Conservation (phyloP, 768 basidiomycete genomes). For the Rhodosporidiobolus odoratus region DNA sequence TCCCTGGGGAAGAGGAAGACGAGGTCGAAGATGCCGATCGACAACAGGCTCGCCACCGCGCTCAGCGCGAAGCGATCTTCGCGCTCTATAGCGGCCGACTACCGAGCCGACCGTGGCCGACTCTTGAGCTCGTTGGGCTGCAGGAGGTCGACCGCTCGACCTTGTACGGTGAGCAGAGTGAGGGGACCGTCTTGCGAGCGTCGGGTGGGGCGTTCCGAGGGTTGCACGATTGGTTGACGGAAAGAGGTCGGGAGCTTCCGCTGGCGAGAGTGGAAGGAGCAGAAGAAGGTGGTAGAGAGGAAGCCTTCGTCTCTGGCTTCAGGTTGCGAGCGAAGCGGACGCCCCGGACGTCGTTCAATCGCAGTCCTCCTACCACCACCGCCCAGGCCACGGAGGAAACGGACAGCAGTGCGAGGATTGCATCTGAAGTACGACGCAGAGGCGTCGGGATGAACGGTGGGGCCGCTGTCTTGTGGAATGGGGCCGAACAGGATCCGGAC, state of each 20-base stretch:
- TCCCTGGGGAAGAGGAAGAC: neutral
- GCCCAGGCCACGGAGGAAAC: neutral
- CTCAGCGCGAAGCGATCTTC: constrained; percentile 10
- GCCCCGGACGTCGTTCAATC: neutral
- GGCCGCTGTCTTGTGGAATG: constrained; percentile 29
- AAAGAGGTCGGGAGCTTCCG: neutral
- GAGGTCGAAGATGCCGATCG: neutral
- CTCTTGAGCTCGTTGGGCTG: constrained; percentile 18
- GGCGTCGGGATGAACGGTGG: constrained; percentile 25
- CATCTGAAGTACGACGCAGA: neutral
- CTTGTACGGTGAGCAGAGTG: neutral
- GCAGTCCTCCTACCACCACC: neutral
- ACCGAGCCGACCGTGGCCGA: constrained; percentile 20
- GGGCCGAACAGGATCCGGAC: constrained; percentile 13
- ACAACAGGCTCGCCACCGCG: neutral
- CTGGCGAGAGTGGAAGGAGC: neutral
- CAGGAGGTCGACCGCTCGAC: neutral
- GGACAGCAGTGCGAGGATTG: neutral
- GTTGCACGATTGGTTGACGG: constrained; percentile 3
- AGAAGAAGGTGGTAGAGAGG: neutral
- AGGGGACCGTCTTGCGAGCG: neutral
- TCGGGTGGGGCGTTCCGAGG: constrained; percentile 21
- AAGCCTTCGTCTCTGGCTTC: constrained; percentile 21
- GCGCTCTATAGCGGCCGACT: constrained; percentile 17
- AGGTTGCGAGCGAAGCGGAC: constrained; percentile 10